These are phyloP conservation scores for Brassica rapa DNA, from an alignment of 345 rosid genomes.

Conservation along the genomic window DNA sequence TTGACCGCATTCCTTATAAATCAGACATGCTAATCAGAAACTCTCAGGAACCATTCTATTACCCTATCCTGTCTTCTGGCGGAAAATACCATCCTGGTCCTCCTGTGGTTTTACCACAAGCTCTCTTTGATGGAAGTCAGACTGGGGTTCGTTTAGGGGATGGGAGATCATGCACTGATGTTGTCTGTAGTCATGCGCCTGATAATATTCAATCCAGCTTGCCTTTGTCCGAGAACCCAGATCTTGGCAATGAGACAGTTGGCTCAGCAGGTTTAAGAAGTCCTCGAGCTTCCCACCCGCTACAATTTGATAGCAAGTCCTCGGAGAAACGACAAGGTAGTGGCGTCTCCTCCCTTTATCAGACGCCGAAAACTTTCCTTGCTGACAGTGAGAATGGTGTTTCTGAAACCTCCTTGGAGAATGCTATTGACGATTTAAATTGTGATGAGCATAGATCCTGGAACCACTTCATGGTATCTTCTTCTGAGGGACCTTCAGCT, in stretches of 20 bases:
- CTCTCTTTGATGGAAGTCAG: conserved; percentile 44
- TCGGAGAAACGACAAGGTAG: conserved; percentile 44
- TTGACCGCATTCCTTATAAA: conserved; percentile 33
- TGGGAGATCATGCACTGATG: conserved; percentile 32
- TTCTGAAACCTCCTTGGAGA: conserved; percentile 41
- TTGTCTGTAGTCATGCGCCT: conserved; percentile 32
- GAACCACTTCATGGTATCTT: conserved; percentile 43
- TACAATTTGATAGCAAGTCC: conserved; percentile 39
- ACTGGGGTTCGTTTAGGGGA: conserved; percentile 37
- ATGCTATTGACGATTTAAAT: conserved; percentile 38
- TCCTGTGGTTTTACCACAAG: conserved; percentile 28
- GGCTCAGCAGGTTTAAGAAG: conserved; percentile 63
- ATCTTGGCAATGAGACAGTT: conserved; percentile 37
- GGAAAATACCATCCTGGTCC: conserved; percentile 17
- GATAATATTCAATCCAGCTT: conserved; percentile 35
- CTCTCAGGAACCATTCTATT: conserved; percentile 39
- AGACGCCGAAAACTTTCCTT: conserved; percentile 24
- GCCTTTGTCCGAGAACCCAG: conserved; percentile 46
- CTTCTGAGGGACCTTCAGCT: conserved; percentile 34
- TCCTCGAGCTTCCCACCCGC: conserved; percentile 46
- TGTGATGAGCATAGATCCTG: conserved; percentile 41
- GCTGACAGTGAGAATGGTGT: conserved; percentile 32
- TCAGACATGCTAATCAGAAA: neutral
- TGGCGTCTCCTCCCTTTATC: conserved; percentile 43
- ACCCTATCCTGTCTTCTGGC: conserved; percentile 16